A percentile compares a stretch with the other conserved stretches of the same genome.
Evolutionary conservation across 345 rosid species (phyloP).

Genomic region (Laguncularia racemosa): DNA sequence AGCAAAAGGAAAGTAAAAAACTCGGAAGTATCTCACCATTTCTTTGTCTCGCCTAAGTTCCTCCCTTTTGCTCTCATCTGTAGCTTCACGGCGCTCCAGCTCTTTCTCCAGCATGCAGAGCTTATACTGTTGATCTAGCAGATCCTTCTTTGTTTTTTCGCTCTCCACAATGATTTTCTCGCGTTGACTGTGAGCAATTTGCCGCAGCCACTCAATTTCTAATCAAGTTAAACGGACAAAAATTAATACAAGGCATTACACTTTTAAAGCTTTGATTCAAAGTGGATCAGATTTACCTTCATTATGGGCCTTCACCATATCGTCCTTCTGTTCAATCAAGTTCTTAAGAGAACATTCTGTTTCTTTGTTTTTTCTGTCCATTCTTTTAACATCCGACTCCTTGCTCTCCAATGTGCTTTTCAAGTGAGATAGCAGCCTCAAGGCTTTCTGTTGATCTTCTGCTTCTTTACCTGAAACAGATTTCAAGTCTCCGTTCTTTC

Average conservation of each 20-base stretch:
- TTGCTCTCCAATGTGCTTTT: constrained; percentile 36
- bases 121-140: constrained; percentile 26
- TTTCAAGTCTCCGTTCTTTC: constrained; percentile 68
- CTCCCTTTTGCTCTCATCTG: constrained; percentile 39
- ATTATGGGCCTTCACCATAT: constrained; percentile 37
- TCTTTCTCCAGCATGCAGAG: constrained; percentile 37
- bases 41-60: constrained; percentile 32
- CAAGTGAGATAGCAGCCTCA: constrained; percentile 47
- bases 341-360: constrained; percentile 28
- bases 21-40: constrained; percentile 29
- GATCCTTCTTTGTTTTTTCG: constrained; percentile 19
- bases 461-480: constrained; percentile 55
- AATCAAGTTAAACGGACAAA: neutral
- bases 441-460: constrained; percentile 68
- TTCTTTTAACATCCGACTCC: constrained; percentile 37
- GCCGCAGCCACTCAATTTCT: constrained; percentile 33
- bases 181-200: constrained; percentile 21
- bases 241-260: neutral
- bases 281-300: constrained; percentile 28
- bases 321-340: constrained; percentile 59
- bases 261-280: neutral
- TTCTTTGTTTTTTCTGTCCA: constrained; percentile 37
- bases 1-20: neutral
- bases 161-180: constrained; percentile 37
- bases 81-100: constrained; percentile 32